phyloP scores from a whole-genome alignment of 202 grass and related monocot genomes.

The Setaria viridis region DNA sequence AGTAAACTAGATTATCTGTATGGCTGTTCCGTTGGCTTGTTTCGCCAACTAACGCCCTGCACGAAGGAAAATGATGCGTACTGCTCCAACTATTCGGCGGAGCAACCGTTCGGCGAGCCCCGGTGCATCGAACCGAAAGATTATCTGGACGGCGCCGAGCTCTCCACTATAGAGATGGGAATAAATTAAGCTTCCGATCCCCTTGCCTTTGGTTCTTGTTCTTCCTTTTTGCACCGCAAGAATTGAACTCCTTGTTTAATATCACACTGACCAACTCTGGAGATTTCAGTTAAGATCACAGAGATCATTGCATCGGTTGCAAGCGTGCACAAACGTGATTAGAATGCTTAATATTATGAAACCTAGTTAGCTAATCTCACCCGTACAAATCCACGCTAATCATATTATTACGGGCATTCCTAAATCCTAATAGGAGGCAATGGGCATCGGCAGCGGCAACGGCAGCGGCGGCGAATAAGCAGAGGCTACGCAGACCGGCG shows the following conservation, averaged over 20 bases:
- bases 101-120: conserved; percentile 13
- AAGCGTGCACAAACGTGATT: background rate
- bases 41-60: conserved; percentile 10
- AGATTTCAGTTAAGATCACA: background rate
- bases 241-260: background rate
- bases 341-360: background rate
- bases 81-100: background rate
- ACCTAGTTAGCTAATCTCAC: background rate
- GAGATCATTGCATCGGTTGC: background rate
- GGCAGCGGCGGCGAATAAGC: no score
- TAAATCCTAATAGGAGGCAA: no score
- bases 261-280: background rate
- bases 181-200: background rate
- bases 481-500: background rate
- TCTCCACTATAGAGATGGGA: background rate
- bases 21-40: background rate
- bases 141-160: background rate
- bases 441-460: no score
- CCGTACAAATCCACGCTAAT: no score
- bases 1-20: background rate
- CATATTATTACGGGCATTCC: no score
- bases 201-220: no score
- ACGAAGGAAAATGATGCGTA: background rate
- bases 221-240: background rate
- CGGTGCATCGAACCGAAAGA: background rate